A percentile compares a stretch with the other conserved stretches of the same genome.
Conservation (phyloP, 2,329 filamentous ascomycete genomes). For the Leptographium galeiforme region DNA sequence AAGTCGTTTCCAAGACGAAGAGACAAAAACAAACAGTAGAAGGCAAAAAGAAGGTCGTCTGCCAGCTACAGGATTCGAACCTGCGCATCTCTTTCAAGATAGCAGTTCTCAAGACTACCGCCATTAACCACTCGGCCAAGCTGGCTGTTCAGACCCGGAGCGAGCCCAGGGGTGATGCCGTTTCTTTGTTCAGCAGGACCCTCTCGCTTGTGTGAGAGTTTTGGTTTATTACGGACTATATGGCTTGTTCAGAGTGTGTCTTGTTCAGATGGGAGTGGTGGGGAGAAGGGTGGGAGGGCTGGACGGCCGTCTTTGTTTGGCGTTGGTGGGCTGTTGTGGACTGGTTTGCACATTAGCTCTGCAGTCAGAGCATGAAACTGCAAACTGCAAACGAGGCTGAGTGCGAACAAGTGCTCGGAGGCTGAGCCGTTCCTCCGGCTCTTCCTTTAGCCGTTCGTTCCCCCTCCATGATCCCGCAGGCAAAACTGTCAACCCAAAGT, state of each 20-base stretch:
- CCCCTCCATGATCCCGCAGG: no score
- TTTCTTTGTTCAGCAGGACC: neutral
- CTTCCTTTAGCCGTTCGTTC: no score
- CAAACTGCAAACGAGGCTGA: no score
- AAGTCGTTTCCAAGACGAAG: neutral
- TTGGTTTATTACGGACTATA: neutral
- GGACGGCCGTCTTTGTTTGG: no score
- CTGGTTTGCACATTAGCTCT: no score
- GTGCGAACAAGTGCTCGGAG: no score
- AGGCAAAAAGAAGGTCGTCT: neutral
- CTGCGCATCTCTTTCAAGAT: constrained; percentile 12
- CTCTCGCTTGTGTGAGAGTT: neutral
- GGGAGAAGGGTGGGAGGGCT: neutral
- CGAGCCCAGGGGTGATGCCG: neutral
- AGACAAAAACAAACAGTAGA: neutral
- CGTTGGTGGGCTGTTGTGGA: no score
- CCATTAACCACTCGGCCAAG: constrained; percentile 13
- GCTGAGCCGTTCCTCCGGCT: no score
- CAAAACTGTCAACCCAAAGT: neutral
- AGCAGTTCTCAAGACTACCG: constrained; percentile 13
- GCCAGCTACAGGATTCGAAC: constrained; percentile 14
- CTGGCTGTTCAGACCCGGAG: constrained; percentile 3
- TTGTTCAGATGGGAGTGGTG: no score
- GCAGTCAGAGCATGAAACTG: no score
- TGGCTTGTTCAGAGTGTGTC: neutral